Evolutionary conservation across 305 asterid genomes (phyloP).

Genomic region (Fraxinus greggii): DNA sequence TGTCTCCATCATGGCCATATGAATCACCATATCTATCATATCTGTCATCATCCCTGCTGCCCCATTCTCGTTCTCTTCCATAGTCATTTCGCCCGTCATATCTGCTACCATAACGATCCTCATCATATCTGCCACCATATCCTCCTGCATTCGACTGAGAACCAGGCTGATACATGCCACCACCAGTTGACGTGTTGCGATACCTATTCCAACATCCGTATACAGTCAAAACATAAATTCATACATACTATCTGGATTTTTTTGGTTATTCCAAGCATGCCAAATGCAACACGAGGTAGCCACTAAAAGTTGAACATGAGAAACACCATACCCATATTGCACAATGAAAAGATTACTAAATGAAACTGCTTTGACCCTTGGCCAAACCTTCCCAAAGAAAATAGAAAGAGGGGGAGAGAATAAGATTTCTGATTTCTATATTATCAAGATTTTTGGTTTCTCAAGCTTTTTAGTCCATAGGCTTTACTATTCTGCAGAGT

Average conservation of each 20-base stretch:
- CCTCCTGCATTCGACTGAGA: conserved; percentile 53
- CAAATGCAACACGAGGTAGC: not conserved
- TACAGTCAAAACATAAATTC: not conserved
- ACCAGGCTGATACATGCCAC: conserved; percentile 74
- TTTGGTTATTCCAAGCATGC: conserved; percentile 9
- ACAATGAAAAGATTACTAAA: not conserved
- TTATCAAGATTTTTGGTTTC: not conserved
- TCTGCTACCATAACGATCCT: conserved; percentile 57
- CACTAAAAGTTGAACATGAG: conserved; percentile 2
- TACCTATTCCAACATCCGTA: conserved; percentile 45
- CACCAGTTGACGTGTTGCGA: conserved; percentile 54
- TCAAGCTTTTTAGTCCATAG: not conserved
- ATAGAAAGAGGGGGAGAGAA: not conserved
- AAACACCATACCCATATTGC: not conserved
- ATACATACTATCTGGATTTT: not conserved
- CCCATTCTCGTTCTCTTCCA: conserved; percentile 64
- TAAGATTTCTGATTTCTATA: not conserved
- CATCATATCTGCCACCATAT: conserved; percentile 66
- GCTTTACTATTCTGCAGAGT: not conserved
- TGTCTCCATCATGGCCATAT: conserved; percentile 73
- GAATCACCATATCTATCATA: conserved; percentile 52
- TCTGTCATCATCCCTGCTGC: conserved; percentile 53
- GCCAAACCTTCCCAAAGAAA: not conserved
- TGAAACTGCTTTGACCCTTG: not conserved
- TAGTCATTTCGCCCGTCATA: conserved; percentile 62